Evolutionary conservation across 495 filamentous ascomycete genomes (phyloP).

Genomic region (Letharia lupina): DNA sequence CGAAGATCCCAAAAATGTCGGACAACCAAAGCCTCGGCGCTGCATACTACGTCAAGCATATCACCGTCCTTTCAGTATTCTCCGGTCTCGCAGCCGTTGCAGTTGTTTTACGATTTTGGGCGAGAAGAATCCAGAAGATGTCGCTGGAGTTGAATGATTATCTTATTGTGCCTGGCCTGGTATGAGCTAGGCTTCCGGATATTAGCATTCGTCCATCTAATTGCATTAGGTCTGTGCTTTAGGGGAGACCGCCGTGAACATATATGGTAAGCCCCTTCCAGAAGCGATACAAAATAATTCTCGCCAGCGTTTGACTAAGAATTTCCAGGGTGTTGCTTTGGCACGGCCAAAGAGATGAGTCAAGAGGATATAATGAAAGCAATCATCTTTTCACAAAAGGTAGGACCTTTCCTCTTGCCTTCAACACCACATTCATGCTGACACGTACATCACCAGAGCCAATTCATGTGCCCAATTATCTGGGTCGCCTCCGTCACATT

Average conservation of each 20-base stretch:
- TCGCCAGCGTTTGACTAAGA: not conserved
- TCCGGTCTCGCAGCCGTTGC: slow-evolving; percentile 13
- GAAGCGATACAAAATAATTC: no score
- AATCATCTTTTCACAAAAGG: slow-evolving; percentile 15
- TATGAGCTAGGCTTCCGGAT: not conserved
- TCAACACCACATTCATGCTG: not conserved
- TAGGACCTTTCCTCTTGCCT: not conserved
- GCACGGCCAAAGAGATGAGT: not conserved
- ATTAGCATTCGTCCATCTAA: slow-evolving; percentile 1
- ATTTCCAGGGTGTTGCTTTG: not conserved
- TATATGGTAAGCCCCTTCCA: slow-evolving; percentile 6
- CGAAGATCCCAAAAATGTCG: not conserved
- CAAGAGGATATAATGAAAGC: slow-evolving; percentile 7
- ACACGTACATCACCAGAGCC: not conserved
- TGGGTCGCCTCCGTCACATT: slow-evolving; percentile 28
- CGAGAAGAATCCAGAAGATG: slow-evolving; percentile 18
- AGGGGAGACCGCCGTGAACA: slow-evolving; percentile 1
- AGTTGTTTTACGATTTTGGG: slow-evolving; percentile 17
- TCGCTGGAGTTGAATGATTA: slow-evolving; percentile 18
- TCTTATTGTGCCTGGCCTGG: slow-evolving; percentile 16
- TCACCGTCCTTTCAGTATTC: slow-evolving; percentile 14
- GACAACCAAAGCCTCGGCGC: not conserved
- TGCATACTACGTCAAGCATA: not conserved
- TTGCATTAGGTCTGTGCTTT: slow-evolving; percentile 15
- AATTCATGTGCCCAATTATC: slow-evolving; percentile 19